Percentiles rank a stretch among this genome's conserved stretches.
These are phyloP conservation scores for Zygnema cylindricum DNA, from an alignment of 139 green algal genomes.

Conservation along the genomic window DNA sequence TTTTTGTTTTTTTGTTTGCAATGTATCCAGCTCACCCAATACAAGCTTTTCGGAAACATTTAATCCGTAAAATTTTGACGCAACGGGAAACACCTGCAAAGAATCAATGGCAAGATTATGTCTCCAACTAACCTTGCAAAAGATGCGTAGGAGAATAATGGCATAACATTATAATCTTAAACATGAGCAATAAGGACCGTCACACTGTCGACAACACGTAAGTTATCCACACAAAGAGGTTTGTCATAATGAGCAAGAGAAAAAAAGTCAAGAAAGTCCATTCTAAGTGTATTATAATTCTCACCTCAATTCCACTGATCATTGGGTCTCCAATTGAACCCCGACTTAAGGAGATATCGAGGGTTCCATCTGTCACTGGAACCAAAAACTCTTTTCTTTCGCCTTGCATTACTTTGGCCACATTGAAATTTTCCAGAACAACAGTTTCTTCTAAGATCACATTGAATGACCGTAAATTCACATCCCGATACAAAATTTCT, in stretches of 20 bases:
- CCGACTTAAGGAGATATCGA: constrained; percentile 36
- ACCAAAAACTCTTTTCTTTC: constrained; percentile 40
- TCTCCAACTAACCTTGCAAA: too few relatives aligned
- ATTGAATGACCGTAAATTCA: constrained; percentile 11
- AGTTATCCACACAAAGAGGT: neutral
- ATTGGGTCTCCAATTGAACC: constrained; percentile 36
- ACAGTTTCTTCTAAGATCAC: constrained; percentile 18
- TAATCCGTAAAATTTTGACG: too few relatives aligned
- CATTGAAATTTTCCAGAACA: constrained; percentile 1
- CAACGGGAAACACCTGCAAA: too few relatives aligned
- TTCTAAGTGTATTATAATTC: neutral
- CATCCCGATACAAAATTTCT: constrained; percentile 22
- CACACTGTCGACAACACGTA: neutral
- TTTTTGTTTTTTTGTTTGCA: too few relatives aligned
- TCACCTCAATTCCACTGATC: constrained; percentile 38
- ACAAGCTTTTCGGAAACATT: too few relatives aligned
- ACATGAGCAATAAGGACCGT: neutral
- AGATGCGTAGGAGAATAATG: neutral
- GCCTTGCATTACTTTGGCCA: neutral
- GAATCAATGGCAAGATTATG: too few relatives aligned
- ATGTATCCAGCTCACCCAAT: too few relatives aligned
- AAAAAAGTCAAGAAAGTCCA: neutral
- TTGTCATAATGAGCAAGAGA: neutral
- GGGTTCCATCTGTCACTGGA: constrained; percentile 21
- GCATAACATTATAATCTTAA: neutral